Base-by-base conservation (phyloP, 441 rosid species). In the Corymbia citriodora region DNA sequence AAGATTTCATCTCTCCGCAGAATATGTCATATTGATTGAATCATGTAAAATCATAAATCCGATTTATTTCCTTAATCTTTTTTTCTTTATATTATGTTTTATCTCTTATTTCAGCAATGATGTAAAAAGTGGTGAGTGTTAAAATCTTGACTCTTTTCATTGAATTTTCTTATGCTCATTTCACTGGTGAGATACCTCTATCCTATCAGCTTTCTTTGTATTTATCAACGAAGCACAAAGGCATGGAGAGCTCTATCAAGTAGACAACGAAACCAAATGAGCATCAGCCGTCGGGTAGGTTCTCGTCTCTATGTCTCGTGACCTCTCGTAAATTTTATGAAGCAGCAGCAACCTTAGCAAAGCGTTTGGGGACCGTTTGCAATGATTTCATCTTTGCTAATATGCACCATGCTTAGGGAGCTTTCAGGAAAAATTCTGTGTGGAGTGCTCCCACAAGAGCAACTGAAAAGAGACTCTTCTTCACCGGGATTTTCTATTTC, bases 1-100 rank as follows among this genome's bases (percentile, higher is more conserved):
- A 55, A 55, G 0, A 59, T 21, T 59, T 55, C 61, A 55, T 55
- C 61, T 21, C 27, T 55, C 61, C 27, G 23, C 0, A 0, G 0
- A 55, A 55, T 55, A 55, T 55, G 61, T 21, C 61, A 21, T 55
- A 55, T 21, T 21, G 61, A 55, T 55, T 0, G 27, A 55, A 21
- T 55, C 21, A 0, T 21, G 61, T 55, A 55, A 55, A 55, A 55
- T 55, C 0, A 1, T 19, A 25, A 8, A 55, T 55, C 23, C 27
- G 23, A 55, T 55, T 55, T 55, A 55, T 21, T 55, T 55, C 61
- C 61, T 3, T 55, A 0, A 19, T 55, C 14, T 0, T 12, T 57
- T 57, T 57, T 55, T 57, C 21, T 57, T 23, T 57, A 23, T 18
- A 55, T 55, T 55, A 19, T 55, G 27, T 21, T 55, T 55, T 55